phyloP scores from a whole-genome alignment of 148 eudicot genomes.

The Camellia granthamiana region DNA sequence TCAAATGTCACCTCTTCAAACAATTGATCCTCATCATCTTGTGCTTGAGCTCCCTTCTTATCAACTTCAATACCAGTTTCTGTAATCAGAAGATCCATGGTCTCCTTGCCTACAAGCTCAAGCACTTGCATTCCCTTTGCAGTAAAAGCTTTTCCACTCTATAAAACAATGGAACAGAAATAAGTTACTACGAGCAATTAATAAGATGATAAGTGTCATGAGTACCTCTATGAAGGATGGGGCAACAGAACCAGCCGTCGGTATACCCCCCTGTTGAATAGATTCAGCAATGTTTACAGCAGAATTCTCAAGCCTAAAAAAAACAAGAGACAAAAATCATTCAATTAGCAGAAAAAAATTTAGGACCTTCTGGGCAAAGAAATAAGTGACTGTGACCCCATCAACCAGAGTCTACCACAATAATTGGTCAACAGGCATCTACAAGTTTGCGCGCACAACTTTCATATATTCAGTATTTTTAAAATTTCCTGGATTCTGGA shows the following conservation, averaged over 20 bases:
- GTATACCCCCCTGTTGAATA: conserved; percentile 63
- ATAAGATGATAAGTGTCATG: conserved; percentile 10
- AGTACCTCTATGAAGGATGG: conserved; percentile 90
- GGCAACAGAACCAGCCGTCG: conserved; percentile 52
- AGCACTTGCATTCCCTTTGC: too few species aligned
- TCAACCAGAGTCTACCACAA: neutral
- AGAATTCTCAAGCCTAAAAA: conserved; percentile 79
- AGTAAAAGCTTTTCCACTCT: conserved; percentile 54
- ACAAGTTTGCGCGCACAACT: too few species aligned
- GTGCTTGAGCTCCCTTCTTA: too few species aligned
- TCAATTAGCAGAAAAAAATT: neutral
- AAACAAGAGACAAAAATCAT: neutral
- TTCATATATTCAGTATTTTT: neutral
- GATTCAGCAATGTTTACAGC: conserved; percentile 69
- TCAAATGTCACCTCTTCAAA: too few species aligned
- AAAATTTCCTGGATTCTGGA: neutral
- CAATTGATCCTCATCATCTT: too few species aligned
- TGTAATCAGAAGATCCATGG: too few species aligned
- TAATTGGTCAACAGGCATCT: too few species aligned
- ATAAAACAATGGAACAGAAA: conserved; percentile 17
- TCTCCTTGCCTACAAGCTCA: too few species aligned
- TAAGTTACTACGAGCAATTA: conserved; percentile 6
- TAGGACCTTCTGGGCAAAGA: neutral
- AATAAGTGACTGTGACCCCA: neutral
- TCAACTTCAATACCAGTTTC: too few species aligned